A percentile compares a stretch with the other conserved stretches of the same genome.
Evolutionary conservation across 441 rosid species (phyloP).

Genomic region (Adansonia madagascariensis): DNA sequence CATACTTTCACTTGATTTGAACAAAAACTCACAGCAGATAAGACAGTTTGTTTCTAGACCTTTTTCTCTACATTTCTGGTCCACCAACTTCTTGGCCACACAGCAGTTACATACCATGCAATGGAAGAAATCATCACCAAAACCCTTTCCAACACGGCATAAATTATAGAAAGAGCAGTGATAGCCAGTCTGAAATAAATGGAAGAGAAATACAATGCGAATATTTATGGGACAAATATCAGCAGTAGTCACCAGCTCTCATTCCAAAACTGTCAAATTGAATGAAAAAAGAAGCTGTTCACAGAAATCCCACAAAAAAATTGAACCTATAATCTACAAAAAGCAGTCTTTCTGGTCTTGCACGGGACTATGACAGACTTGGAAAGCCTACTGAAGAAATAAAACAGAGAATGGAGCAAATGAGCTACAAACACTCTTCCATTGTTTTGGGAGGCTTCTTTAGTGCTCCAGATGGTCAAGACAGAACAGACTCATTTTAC

Average conservation of each 20-base stretch:
- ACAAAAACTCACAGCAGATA: constrained; percentile 70
- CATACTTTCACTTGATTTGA: constrained; percentile 69
- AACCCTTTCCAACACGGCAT: constrained; percentile 78
- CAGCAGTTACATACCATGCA: constrained; percentile 87
- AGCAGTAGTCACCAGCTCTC: constrained; percentile 1
- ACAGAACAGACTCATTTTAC: constrained; percentile 2
- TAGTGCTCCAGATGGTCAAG: not conserved
- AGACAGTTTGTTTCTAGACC: constrained; percentile 80
- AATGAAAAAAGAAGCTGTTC: not conserved
- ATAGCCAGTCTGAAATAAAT: constrained; percentile 55
- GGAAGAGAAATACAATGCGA: constrained; percentile 8
- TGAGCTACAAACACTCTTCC: not conserved
- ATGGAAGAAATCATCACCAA: constrained; percentile 74
- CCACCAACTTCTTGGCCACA: constrained; percentile 61
- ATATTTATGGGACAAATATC: constrained; percentile 1
- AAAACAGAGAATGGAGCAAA: not conserved
- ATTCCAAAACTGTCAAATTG: not conserved
- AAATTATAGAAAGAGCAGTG: constrained; percentile 82
- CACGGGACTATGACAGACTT: not conserved
- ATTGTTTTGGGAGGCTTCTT: not conserved
- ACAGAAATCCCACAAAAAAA: not conserved
- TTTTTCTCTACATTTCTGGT: constrained; percentile 75
- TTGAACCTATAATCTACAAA: not conserved
- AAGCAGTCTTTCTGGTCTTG: not conserved
- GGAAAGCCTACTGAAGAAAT: not conserved